Conservation (phyloP, 1,284 basidiomycete genomes). For the Prillingera fragicola region DNA sequence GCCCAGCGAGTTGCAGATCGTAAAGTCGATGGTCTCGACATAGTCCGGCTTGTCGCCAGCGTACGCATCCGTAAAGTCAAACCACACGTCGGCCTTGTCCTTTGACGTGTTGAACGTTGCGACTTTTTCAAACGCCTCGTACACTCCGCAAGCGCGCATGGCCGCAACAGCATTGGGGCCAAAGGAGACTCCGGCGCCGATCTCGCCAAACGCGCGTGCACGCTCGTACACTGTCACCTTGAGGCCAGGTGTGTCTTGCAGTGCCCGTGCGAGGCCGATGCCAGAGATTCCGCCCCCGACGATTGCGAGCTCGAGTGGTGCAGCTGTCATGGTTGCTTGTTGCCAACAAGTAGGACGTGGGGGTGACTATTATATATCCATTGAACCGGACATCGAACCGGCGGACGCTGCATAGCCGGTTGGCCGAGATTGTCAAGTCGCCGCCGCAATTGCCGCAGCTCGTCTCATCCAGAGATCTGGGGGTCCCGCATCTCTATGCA, state of each 20-base stretch:
- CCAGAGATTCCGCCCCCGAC: conserved; percentile 17
- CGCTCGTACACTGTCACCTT: conserved; percentile 18
- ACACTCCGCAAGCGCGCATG: conserved; percentile 15
- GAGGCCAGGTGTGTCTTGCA: conserved; percentile 11
- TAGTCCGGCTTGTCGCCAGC: conserved; percentile 7
- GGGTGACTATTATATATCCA: too few relatives aligned
- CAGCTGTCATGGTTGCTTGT: too few relatives aligned
- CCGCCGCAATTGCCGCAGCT: too few relatives aligned
- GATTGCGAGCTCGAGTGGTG: conserved; percentile 14
- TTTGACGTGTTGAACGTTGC: conserved; percentile 13
- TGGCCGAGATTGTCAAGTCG: too few relatives aligned
- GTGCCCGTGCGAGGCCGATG: conserved; percentile 13
- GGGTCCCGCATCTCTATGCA: too few relatives aligned
- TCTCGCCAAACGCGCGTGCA: conserved; percentile 18
- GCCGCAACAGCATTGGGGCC: conserved; percentile 17
- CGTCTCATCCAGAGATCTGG: too few relatives aligned
- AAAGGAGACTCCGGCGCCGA: conserved; percentile 20
- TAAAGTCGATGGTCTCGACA: conserved; percentile 12
- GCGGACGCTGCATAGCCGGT: too few relatives aligned
- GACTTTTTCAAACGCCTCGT: conserved; percentile 16
- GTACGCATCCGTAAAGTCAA: too few relatives aligned
- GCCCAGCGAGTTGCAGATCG: conserved; percentile 4
- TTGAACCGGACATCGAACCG: too few relatives aligned
- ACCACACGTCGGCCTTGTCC: conserved; percentile 9
- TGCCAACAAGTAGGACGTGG: too few relatives aligned